Evolutionary conservation across 2,329 filamentous ascomycete genomes (phyloP), one percentile per base, ranked within the genome.

Genomic region (Penicillium hesseltinei): DNA sequence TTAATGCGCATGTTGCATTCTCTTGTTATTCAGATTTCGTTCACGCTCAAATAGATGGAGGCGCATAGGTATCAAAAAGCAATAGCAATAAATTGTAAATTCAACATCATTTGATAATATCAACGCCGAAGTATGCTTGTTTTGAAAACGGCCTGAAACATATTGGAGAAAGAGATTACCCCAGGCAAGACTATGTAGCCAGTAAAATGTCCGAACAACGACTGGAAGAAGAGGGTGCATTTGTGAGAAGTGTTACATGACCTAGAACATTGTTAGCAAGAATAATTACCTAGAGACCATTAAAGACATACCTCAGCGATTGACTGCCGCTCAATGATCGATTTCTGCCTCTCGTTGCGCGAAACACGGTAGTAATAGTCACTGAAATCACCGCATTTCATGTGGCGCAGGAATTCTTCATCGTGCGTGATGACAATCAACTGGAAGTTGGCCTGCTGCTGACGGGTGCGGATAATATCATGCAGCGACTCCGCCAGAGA

Each of bases 401-500:
- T 99, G 70, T 92, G 86, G 54, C 89, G 84, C 70, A 99, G 72
- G 69, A 99, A 99, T 69, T 96, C 91, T 77, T 97, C 95, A 77
- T 99, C 94, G 80, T 99, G 94, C 5, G 94, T 99, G 74, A 99
- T 99, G 69, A 99, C 91, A 70, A 99, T 94, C 55, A 99, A 85
- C 80, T 99, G 95, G 76, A 99, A 97, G 73, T 99, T 99, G 55
- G 87, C 84, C 81, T 99, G 94, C 60, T 88, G 85, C 72, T 89
- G 86, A 8, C 95, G 86, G 17, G 87, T 79, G 67, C 88, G 84
- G 77, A 99, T 97, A 70, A 99, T 96, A 68, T 88, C 84, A 69
- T 94, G 88, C 67, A 99, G 78, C 46, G 89, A 91, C 72, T 89
- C 83, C 9, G 94, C 94, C 43, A 99, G 82, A 59, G 90, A 90